Percentiles rank a stretch among this genome's conserved stretches.
Evolutionary conservation across 805 yeast genomes (phyloP).

Genomic region (Wickerhamiella vanderwaltii): DNA sequence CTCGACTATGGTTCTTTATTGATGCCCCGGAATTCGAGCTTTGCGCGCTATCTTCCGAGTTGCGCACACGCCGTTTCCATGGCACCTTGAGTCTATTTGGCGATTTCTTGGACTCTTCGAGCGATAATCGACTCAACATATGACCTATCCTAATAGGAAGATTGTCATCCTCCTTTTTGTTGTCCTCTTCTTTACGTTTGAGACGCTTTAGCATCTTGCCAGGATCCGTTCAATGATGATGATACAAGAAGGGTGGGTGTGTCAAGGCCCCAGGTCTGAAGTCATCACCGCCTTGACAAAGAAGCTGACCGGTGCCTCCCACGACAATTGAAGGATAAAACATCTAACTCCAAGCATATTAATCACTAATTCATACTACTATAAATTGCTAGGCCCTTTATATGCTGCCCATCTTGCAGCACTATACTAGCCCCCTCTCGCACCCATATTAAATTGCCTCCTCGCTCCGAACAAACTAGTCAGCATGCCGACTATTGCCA

Average conservation of each 20-base stretch:
- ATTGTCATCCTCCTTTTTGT: not conserved
- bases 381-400: no score
- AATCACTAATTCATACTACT: no score
- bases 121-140: not conserved
- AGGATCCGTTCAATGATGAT: not conserved
- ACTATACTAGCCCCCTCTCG: not conserved
- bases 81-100: slow-evolving; percentile 9
- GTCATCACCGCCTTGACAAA: no score
- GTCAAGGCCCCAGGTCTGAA: no score
- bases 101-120: slow-evolving; percentile 5
- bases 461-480: not conserved
- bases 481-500: slow-evolving; percentile 9
- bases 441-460: not conserved
- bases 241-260: not conserved
- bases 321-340: no score
- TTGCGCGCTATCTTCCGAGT: slow-evolving; percentile 6
- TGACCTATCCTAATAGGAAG: not conserved
- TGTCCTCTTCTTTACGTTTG: slow-evolving; percentile 6
- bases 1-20: not conserved
- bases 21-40: not conserved
- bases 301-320: no score
- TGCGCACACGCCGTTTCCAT: slow-evolving; percentile 9
- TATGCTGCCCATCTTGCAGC: no score
- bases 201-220: slow-evolving; percentile 5
- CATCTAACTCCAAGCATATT: no score